Evolutionary conservation across 441 rosid genomes (phyloP), one percentile per base, ranked within the genome.

Genomic region (Pelargonium fulgidum): DNA sequence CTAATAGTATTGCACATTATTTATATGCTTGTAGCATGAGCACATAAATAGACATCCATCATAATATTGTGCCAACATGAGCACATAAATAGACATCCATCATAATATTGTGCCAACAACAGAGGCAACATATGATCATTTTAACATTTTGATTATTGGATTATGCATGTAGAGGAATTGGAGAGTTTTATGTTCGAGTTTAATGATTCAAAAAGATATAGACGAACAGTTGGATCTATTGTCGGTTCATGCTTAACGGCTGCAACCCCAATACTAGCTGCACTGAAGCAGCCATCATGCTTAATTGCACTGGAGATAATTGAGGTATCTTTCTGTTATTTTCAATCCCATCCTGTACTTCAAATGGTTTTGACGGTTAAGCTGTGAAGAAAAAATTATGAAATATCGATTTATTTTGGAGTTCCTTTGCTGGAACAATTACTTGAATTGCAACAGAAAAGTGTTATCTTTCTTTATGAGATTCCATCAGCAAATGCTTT

Each of bases 211-310:
- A 90, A 76, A 79, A 83, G 92, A 80, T 88, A 84, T 76, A 86
- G 98, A 81, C 89, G 85, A 77, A 86, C 74, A 20, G 86, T 94
- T 79, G 97, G 92, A 75, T 91, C 98, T 5, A 79, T 89, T 68
- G 87, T 89, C 62, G 82, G 85, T 74, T 90, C 92, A n/a, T 90
- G 98, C 83, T 82, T 91, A 74, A 76, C 74, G 9, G 82, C 96
- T 10, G 86, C 91, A 76, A 84, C 83, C 11, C 92, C 98, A 71
- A 82, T 92, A 36, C 86, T 90, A 69, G 94, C 90, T 72, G 89
- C 97, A 70, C 70, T 72, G 75, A 76, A 86, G 68, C 99, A 89
- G 75, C 80, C 73, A 24, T 74, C 83, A 47, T 88, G 93, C 87
- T 82, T 93, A 79, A 86, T 83, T 76, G 88, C 88, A 16, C 80